phyloP scores from a whole-genome alignment of 768 basidiomycete species.

The Dioszegia crocea region DNA sequence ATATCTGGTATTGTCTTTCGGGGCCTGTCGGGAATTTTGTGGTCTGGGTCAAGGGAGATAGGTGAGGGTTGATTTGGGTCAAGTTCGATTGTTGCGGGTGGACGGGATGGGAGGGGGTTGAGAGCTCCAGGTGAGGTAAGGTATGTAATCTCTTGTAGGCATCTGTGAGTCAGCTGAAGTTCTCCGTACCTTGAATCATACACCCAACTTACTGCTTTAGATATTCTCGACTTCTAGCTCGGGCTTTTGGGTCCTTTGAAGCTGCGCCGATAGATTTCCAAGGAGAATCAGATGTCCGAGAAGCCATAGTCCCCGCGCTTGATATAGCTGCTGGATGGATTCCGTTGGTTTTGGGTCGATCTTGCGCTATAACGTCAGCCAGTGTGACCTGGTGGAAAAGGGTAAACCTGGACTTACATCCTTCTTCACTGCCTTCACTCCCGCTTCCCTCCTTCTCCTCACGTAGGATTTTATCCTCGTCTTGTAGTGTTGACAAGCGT shows the following conservation, averaged over 20 bases:
- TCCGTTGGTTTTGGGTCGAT: conserved; percentile 17
- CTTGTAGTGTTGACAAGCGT: conserved; percentile 30
- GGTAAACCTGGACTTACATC: conserved; percentile 7
- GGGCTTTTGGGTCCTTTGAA: conserved; percentile 90
- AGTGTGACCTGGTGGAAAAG: background rate
- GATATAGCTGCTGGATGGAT: conserved; percentile 31
- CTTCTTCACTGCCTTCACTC: conserved; percentile 34
- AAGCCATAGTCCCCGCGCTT: conserved; percentile 18
- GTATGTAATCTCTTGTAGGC: conserved; percentile 96
- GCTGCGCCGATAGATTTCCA: conserved; percentile 60
- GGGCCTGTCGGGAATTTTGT: conserved; percentile 22
- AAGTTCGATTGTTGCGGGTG: conserved; percentile 42
- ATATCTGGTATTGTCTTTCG: conserved; percentile 28
- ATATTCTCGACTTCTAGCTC: conserved; percentile 91
- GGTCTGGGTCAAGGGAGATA: background rate
- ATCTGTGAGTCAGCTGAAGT: conserved; percentile 55
- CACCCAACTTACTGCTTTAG: conserved; percentile 77
- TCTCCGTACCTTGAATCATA: background rate
- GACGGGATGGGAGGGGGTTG: conserved; percentile 89
- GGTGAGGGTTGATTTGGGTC: no score
- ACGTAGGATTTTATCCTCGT: conserved; percentile 30
- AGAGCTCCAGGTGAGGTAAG: conserved; percentile 94
- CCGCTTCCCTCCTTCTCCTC: conserved; percentile 37
- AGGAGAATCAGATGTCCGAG: conserved; percentile 50
- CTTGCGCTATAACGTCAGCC: conserved; percentile 8